phyloP scores from a whole-genome alignment of 1,139 yeast species.

The Hansenula sp. region DNA sequence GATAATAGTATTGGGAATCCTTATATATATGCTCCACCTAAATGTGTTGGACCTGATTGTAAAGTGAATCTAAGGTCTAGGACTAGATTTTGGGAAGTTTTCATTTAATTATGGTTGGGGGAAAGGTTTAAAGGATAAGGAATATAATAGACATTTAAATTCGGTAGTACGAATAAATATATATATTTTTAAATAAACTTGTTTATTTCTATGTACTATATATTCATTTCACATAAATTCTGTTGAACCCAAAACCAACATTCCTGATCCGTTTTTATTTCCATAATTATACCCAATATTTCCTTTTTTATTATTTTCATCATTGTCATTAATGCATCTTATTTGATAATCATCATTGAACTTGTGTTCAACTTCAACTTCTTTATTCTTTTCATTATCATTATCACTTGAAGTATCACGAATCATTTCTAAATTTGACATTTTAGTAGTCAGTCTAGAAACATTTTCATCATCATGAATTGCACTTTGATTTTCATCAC shows the following conservation, averaged over 20 bases:
- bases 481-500: conserved; percentile 3
- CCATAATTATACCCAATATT: neutral
- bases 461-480: neutral
- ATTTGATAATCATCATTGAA: conserved; percentile 1
- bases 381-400: neutral
- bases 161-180: too few species aligned
- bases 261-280: neutral
- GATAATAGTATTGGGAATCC: conserved; percentile 40
- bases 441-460: neutral
- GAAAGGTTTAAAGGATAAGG: too few species aligned
- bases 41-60: conserved; percentile 42
- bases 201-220: too few species aligned
- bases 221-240: neutral
- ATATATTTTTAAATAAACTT: too few species aligned
- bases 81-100: conserved; percentile 27
- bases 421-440: neutral
- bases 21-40: conserved; percentile 40
- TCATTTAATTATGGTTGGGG: neutral
- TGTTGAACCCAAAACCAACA: neutral
- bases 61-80: conserved; percentile 27
- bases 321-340: neutral
- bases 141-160: too few species aligned
- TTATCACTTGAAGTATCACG: neutral
- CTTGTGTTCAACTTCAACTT: neutral
- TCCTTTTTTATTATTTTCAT: neutral